Evolutionary conservation across 2,329 filamentous ascomycete genomes (phyloP), one percentile per base, ranked within the genome.

Genomic region (Alternaria angustiovoidea): DNA sequence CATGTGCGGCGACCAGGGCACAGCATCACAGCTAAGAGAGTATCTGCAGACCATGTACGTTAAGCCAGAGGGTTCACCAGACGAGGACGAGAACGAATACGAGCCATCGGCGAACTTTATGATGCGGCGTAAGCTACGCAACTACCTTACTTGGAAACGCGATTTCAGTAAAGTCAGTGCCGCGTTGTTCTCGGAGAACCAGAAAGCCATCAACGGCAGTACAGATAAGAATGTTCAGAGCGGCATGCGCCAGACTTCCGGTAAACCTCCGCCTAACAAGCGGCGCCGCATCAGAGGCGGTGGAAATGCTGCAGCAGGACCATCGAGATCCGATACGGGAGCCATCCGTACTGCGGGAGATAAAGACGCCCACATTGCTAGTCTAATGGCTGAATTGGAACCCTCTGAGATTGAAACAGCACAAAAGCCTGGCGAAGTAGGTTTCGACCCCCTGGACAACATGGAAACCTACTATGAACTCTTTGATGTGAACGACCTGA

Each of bases 391-490:
- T 12, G 91, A 95, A 68, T 88, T 97, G 2, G 88, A 91, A 67
- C 88, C 92, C n/a, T 93, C 90, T 0, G 91, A 92, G 67, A 84
- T 88, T 36, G 93, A 96, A 75, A 85, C 88, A 18, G 84, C 86
- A 42, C 88, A 93, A 67, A 96, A 94, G 75, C 86, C 89, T 3
- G 72, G 69, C 28, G 91, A 94, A 59, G 84, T 96, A 24, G 83
- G 88, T 2, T 82, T 87, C 5, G 95, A 98, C 77, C 90, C 92
- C 1, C 83, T 97, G 7, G 91, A 96, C 48, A 87, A 96, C 74
- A 94, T 95, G 91, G 94, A 97, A 65, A 90, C 94, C 67, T 95
- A 90, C 80, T 98, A 94, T 75, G 88, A 95, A 76, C 85, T 98
- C 32, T 97, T 94, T 76, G 92, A 96, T 55, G 95, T 96, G 88